Base-by-base conservation (phyloP, 345 rosid genomes). In the Populus euphratica region DNA sequence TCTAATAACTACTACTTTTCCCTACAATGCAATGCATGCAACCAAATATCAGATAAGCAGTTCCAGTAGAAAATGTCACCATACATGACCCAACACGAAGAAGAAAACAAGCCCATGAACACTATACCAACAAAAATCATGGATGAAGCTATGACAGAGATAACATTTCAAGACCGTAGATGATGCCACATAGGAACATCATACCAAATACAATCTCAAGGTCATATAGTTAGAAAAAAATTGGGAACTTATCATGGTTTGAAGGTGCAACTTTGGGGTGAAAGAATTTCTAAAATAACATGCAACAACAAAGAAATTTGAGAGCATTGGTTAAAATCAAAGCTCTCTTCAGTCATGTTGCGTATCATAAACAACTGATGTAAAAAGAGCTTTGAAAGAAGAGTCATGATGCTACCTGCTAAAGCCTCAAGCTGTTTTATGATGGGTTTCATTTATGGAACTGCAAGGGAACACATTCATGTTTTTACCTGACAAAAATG, bases 1-100 rank as follows among this genome's bases (percentile, higher is more conserved):
- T 88, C 97, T 91, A 49, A 92, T 96, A 68, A 96, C 89, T 39
- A 94, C 90, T 38, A 94, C 99, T 85, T 89, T 96, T 67, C 97
- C 99, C 99, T 96, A 84, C 43, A 70, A 73, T 59, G 79, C 31
- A 54, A 83, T 67, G 80, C 67, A 44, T 67, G 80, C 67, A 44
- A 82, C 41, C 31, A 75, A 73, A 69, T 20, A 49, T 44, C 33
- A 66, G 36, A 68, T 25, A 59, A 65, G 5, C 29, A 73, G 56
- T 43, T 70, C 65, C 69, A 70, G 6, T 20, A 6, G 11, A 1
- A 31, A 62, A 4, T 69, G 14, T 21, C 21, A 69, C 44, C 5
- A 62, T 25, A 81, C 10, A 18, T 54, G 62, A 17, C 62, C 13
- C 62, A 54, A 54, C 7, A 54, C 13, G 62, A 54, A 23, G 35